Conservation (phyloP, 768 basidiomycete genomes). For the Sarcodon aspratus region DNA sequence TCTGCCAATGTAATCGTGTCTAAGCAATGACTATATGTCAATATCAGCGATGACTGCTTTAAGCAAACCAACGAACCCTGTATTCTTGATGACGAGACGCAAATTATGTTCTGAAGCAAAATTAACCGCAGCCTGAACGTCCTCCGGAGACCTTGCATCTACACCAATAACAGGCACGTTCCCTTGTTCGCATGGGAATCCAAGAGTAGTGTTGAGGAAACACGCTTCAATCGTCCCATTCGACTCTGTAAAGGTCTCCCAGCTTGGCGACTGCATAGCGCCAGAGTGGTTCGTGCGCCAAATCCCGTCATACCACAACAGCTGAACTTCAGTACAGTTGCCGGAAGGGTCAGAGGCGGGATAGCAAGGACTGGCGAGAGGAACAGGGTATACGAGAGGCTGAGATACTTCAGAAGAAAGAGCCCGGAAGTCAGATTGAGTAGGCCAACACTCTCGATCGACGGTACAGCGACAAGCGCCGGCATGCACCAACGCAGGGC, state of each 20-base stretch:
- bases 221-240: conserved; percentile 41
- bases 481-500: too few species aligned
- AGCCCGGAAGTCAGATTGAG: conserved; percentile 16
- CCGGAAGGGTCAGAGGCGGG: conserved; percentile 16
- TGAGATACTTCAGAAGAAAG: conserved; percentile 29
- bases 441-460: conserved; percentile 28
- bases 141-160: conserved; percentile 24
- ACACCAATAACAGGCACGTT: conserved; percentile 29
- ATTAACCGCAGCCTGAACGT: conserved; percentile 27
- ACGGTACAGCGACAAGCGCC: neutral
- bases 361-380: conserved; percentile 24
- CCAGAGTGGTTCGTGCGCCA: conserved; percentile 33
- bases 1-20: conserved; percentile 29
- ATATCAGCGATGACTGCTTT: conserved; percentile 1
- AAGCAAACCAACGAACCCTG: conserved; percentile 5
- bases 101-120: conserved; percentile 27
- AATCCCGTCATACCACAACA: conserved; percentile 19
- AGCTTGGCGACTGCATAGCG: conserved; percentile 23
- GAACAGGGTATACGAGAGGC: conserved; percentile 28
- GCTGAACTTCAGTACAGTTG: conserved; percentile 24
- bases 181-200: conserved; percentile 19
- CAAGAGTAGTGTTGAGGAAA: conserved; percentile 32
- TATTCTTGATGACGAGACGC: conserved; percentile 22
- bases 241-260: conserved; percentile 20
- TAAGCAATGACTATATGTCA: conserved; percentile 1